Percentiles rank a stretch among this genome's conserved stretches.
Conservation (phyloP, 495 filamentous ascomycete genomes). For the Geoglossum glabrum region DNA sequence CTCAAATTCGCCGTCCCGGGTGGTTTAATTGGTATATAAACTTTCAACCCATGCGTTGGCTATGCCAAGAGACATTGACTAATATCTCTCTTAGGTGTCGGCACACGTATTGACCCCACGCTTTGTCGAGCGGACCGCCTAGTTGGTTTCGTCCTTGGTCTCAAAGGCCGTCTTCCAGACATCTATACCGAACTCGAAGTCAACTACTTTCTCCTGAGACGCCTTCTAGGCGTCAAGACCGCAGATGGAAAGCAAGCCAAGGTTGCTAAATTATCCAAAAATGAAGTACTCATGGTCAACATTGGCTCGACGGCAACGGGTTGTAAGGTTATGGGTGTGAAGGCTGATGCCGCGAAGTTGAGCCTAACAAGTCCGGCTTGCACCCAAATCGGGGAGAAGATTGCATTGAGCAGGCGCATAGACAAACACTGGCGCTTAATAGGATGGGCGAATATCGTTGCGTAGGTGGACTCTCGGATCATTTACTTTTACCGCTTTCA, state of each 20-base stretch:
- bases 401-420: slow-evolving; percentile 85
- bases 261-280: slow-evolving; percentile 92
- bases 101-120: slow-evolving; percentile 89
- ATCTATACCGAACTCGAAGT: slow-evolving; percentile 97
- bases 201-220: slow-evolving; percentile 92
- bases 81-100: slow-evolving; percentile 40
- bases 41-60: background rate
- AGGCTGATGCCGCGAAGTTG: slow-evolving; percentile 89
- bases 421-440: slow-evolving; percentile 99
- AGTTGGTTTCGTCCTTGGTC: slow-evolving; percentile 91
- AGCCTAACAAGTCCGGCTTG: slow-evolving; percentile 75
- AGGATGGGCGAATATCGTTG: slow-evolving; percentile 85
- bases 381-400: slow-evolving; percentile 91
- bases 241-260: slow-evolving; percentile 98
- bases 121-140: slow-evolving; percentile 96
- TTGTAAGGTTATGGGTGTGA: slow-evolving; percentile 78
- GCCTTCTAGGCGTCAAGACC: slow-evolving; percentile 88
- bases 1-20: slow-evolving; percentile 94
- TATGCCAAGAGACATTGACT: slow-evolving; percentile 7
- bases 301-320: slow-evolving; percentile 94
- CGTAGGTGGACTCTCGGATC: slow-evolving; percentile 37
- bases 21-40: slow-evolving; percentile 51
- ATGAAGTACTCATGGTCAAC: slow-evolving; percentile 98
- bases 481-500: background rate
- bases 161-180: slow-evolving; percentile 72